These are phyloP conservation scores for Tripidium arundinaceum DNA, from an alignment of 202 grass and related monocot species.

Conservation along the genomic window DNA sequence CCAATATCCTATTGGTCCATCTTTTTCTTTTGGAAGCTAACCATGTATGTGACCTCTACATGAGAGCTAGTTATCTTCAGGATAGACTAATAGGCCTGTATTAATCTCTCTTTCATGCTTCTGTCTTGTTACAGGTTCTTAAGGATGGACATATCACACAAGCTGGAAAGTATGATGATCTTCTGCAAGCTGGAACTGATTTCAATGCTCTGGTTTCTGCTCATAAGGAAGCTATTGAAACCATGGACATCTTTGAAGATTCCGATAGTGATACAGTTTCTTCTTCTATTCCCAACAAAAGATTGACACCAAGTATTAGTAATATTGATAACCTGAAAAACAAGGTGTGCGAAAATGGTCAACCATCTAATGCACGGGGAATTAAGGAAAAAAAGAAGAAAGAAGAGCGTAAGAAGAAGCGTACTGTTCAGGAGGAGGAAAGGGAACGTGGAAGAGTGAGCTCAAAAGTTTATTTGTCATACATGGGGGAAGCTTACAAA, in stretches of 20 bases:
- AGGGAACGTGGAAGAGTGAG: slow-evolving; percentile 86
- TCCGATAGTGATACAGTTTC: slow-evolving; percentile 37
- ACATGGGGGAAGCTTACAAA: slow-evolving; percentile 96
- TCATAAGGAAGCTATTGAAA: slow-evolving; percentile 92
- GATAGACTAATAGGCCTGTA: neutral
- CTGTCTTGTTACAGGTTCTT: slow-evolving; percentile 58
- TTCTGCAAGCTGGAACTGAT: slow-evolving; percentile 94
- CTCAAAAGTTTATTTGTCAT: slow-evolving; percentile 90
- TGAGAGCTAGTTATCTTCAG: neutral
- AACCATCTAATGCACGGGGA: slow-evolving; percentile 41
- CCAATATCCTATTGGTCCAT: slow-evolving; percentile 14
- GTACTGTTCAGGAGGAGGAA: slow-evolving; percentile 87
- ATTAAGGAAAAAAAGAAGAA: slow-evolving; percentile 88
- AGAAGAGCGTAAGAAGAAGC: slow-evolving; percentile 67
- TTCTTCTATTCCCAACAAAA: slow-evolving; percentile 55
- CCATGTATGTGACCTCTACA: neutral
- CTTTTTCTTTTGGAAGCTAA: slow-evolving; percentile 22
- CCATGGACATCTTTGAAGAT: slow-evolving; percentile 85
- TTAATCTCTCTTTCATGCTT: slow-evolving; percentile 9
- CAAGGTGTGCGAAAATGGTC: slow-evolving; percentile 54
- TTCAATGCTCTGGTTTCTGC: slow-evolving; percentile 86
- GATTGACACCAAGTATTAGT: slow-evolving; percentile 64
- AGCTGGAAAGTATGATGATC: slow-evolving; percentile 93
- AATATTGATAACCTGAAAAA: slow-evolving; percentile 77
- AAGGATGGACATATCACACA: slow-evolving; percentile 91